phyloP scores from a whole-genome alignment of 108 stramenopile genomes.

The Poteriospumella lacustris region DNA sequence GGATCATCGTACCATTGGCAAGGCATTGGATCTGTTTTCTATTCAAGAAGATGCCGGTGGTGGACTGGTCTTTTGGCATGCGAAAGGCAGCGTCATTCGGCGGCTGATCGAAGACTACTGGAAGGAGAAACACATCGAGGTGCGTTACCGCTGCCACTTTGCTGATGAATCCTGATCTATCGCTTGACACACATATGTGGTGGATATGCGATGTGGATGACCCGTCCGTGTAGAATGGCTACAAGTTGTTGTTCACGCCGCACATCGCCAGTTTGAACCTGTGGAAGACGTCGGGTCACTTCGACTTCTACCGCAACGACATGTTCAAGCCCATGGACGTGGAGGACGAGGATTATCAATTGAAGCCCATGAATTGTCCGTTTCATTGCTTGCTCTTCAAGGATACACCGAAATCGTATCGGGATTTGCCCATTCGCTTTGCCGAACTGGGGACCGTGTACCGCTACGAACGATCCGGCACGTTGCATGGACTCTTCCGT shows the following conservation, averaged over 20 bases:
- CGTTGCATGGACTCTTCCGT: slow-evolving; percentile 88
- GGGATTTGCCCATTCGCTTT: slow-evolving; percentile 33
- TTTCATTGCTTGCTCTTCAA: slow-evolving; percentile 82
- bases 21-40: slow-evolving; percentile 87
- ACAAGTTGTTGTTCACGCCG: slow-evolving; percentile 92
- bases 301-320: slow-evolving; percentile 89
- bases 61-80: slow-evolving; percentile 79
- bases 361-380: slow-evolving; percentile 99
- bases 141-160: neutral
- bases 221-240: slow-evolving; percentile 64
- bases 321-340: slow-evolving; percentile 99
- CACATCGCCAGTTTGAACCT: slow-evolving; percentile 92
- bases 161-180: neutral
- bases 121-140: slow-evolving; percentile 55
- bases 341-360: slow-evolving; percentile 86
- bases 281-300: slow-evolving; percentile 97
- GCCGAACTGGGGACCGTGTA: slow-evolving; percentile 33
- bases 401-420: slow-evolving; percentile 13
- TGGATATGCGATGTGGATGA: neutral
- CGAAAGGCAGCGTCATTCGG: slow-evolving; percentile 83
- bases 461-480: slow-evolving; percentile 86
- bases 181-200: slow-evolving; percentile 5
- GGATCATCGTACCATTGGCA: slow-evolving; percentile 91
- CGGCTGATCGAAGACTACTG: slow-evolving; percentile 86
- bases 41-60: slow-evolving; percentile 75